Base-by-base conservation (phyloP, 495 filamentous ascomycete genomes). In the Annulohypoxylon moriforme region DNA sequence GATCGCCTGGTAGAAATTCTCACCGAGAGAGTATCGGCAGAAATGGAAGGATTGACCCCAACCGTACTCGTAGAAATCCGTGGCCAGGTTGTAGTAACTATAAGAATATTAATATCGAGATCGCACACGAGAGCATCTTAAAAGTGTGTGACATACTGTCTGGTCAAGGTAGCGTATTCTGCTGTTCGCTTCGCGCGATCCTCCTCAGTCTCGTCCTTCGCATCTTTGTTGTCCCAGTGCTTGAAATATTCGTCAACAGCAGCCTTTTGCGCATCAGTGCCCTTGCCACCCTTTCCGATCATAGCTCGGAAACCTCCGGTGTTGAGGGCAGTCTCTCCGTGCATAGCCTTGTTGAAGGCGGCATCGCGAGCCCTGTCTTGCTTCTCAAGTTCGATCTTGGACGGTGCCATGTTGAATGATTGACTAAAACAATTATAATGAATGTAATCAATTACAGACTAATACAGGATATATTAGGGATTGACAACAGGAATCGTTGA, bases 171-270 rank as follows among this genome's bases (percentile, higher is more conserved):
- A 55, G 96, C 96, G 80, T 99, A 99, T 84, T 98, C 94, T 42
- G 89, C 90, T 66, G 89, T 90, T 75, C 96, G 90, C 69, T 92
- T 89, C 89, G 93, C 92, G 74, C 96, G 89, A 67, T 86, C 90
- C 62, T 88, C 92, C 27, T 89, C 87, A 0, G 95, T 99, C 88
- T 99, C 96, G 24, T 86, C 85, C 44, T 85, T 89, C 40, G 94
- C 92, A 62, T 79, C 80, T 85, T 98, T 96, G 85, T 96, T 93
- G 83, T 99, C 96, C 92, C 95, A 99, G 82, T 97, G 97, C 89
- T 98, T 99, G 89, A 97, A 98, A 85, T 99, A 99, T 82, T 98
- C 95, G 76, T 98, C 94, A 34, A 97, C 88, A 55, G 96, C 95
- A 53, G 93, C 88, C 83, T 94, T 89, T 79, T 98, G 93, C 2